Evolutionary conservation across 495 filamentous ascomycete species (phyloP).

Genomic region (Daldinia caldariorum): DNA sequence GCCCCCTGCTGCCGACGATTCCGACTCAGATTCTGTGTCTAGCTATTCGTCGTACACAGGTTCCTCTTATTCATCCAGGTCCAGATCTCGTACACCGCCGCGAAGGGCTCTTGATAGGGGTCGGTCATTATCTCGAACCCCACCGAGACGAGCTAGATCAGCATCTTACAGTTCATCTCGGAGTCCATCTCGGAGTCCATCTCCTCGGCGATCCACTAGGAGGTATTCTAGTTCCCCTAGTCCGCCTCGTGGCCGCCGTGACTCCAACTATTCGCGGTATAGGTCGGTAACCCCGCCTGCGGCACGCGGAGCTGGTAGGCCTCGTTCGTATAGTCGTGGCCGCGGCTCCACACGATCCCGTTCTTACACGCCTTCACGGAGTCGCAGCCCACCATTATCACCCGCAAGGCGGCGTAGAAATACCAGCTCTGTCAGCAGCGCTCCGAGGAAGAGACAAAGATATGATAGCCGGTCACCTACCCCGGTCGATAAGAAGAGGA

Average conservation of each 20-base stretch:
- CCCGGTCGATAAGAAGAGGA: conserved; percentile 37
- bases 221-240: conserved; percentile 33
- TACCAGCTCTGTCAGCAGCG: conserved; percentile 39
- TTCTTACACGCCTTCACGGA: conserved; percentile 43
- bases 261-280: conserved; percentile 43
- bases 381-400: conserved; percentile 39
- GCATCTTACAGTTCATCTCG: conserved; percentile 55
- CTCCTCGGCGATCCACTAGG: conserved; percentile 32
- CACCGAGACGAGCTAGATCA: conserved; percentile 48
- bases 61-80: conserved; percentile 63
- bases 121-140: conserved; percentile 55
- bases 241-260: conserved; percentile 32
- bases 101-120: conserved; percentile 44
- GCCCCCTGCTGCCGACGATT: conserved; percentile 63
- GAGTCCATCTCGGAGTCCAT: conserved; percentile 35
- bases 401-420: conserved; percentile 26
- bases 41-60: conserved; percentile 72
- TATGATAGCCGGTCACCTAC: conserved; percentile 35
- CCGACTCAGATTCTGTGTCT: conserved; percentile 70
- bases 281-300: conserved; percentile 44
- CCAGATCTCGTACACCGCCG: conserved; percentile 52
- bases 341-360: conserved; percentile 35
- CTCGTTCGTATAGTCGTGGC: conserved; percentile 37
- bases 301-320: conserved; percentile 29
- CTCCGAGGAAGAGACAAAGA: conserved; percentile 31